A percentile compares a stretch with the other conserved stretches of the same genome.
Conservation (phyloP, 805 yeast species). For the Candida palmyrensis region DNA sequence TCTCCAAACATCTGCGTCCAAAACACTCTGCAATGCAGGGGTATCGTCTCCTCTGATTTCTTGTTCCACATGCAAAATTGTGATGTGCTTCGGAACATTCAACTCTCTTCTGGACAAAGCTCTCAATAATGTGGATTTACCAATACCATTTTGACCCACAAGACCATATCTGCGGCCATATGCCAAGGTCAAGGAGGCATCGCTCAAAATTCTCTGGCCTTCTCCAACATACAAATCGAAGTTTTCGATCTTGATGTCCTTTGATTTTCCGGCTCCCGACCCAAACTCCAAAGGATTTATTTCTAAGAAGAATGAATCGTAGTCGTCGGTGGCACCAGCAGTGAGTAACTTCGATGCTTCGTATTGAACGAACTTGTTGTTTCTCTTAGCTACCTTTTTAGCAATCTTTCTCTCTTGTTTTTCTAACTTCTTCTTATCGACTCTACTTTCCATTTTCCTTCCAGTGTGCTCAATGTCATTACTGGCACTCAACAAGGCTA, state of each 20-base stretch:
- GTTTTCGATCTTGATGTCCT: constrained; percentile 89
- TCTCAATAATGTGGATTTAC: constrained; percentile 89
- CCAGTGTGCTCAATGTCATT: constrained; percentile 89
- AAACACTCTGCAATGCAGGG: constrained; percentile 86
- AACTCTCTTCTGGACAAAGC: constrained; percentile 94
- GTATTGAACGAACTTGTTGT: constrained; percentile 76
- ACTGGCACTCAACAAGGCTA: constrained; percentile 72
- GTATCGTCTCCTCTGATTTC: constrained; percentile 93
- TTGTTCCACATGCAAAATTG: constrained; percentile 96
- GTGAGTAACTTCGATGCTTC: constrained; percentile 90
- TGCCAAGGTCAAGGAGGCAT: constrained; percentile 80
- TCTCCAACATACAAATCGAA: constrained; percentile 95
- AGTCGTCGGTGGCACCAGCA: constrained; percentile 63
- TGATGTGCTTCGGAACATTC: constrained; percentile 90
- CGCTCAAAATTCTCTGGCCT: constrained; percentile 87
- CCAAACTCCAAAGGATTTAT: constrained; percentile 94
- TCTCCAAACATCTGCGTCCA: constrained; percentile 99
- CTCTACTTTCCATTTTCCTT: constrained; percentile 86
- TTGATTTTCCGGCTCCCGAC: constrained; percentile 83
- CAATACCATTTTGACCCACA: constrained; percentile 99
- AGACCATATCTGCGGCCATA: constrained; percentile 95
- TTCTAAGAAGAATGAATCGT: constrained; percentile 91
- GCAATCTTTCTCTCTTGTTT: constrained; percentile 98
- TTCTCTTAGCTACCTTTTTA: constrained; percentile 89
- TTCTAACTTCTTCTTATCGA: constrained; percentile 92